phyloP scores from a whole-genome alignment of 2,329 filamentous ascomycete genomes.

The Hypomyces rosellus region DNA sequence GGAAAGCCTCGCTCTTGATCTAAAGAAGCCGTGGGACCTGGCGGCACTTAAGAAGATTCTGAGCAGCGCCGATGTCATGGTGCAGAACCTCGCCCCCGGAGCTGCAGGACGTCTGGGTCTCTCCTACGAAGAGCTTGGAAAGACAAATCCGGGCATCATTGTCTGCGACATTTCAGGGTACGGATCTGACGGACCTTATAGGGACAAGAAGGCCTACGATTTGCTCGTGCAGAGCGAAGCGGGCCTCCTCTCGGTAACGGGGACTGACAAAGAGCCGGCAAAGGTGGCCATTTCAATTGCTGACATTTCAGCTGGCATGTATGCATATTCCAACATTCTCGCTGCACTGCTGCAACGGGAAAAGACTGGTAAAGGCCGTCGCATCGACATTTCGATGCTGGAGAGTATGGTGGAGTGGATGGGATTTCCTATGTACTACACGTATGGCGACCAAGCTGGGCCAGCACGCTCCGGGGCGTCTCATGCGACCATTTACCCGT shows the following conservation, averaged over 20 bases:
- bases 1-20: conserved; percentile 44
- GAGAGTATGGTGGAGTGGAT: conserved; percentile 56
- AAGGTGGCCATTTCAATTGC: conserved; percentile 51
- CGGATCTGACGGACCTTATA: conserved; percentile 44
- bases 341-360: conserved; percentile 42
- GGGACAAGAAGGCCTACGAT: conserved; percentile 50
- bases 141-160: conserved; percentile 39
- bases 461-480: conserved; percentile 43
- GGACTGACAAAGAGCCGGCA: conserved; percentile 35
- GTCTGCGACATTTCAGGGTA: conserved; percentile 51
- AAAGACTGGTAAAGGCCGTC: conserved; percentile 41
- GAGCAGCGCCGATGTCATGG: conserved; percentile 41
- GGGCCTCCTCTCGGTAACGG: conserved; percentile 45
- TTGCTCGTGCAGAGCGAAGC: conserved; percentile 50
- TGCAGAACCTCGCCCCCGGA: conserved; percentile 48
- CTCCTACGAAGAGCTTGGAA: conserved; percentile 36
- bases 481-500: conserved; percentile 51
- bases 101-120: conserved; percentile 42
- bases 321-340: conserved; percentile 45
- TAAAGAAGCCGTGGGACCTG: conserved; percentile 40
- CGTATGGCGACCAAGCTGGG: conserved; percentile 37
- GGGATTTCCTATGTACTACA: conserved; percentile 50
- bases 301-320: conserved; percentile 47
- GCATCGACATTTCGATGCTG: conserved; percentile 52
- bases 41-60: conserved; percentile 37